phyloP scores from a whole-genome alignment of 2,329 filamentous ascomycete species.

The Exophiala spinifera region DNA sequence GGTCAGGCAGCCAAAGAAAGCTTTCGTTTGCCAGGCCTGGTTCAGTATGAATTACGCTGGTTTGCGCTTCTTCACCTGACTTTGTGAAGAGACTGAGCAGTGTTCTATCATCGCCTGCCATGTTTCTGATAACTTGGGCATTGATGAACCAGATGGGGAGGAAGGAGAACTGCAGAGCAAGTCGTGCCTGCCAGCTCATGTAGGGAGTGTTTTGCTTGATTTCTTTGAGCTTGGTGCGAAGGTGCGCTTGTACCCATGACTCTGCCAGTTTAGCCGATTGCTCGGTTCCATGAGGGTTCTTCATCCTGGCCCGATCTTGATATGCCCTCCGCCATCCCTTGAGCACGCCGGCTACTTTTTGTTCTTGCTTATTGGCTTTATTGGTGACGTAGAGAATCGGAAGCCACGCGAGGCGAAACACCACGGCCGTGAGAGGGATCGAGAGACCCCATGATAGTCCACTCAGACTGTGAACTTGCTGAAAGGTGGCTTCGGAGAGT shows the following conservation, averaged over 20 bases:
- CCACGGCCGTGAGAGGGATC: constrained; percentile 54
- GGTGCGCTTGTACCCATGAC: constrained; percentile 17
- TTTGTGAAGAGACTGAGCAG: constrained; percentile 15
- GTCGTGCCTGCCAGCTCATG: background rate
- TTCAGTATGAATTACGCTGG: constrained; percentile 39
- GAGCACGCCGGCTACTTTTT: constrained; percentile 42
- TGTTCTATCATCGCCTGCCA: constrained; percentile 19
- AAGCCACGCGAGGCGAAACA: constrained; percentile 49
- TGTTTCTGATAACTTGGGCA: constrained; percentile 19
- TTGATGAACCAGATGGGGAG: constrained; percentile 22
- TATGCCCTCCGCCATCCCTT: constrained; percentile 35
- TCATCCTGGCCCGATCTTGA: constrained; percentile 22
- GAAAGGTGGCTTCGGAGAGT: constrained; percentile 16
- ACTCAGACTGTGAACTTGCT: constrained; percentile 47
- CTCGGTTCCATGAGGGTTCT: constrained; percentile 10
- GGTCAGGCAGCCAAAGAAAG: constrained; percentile 59
- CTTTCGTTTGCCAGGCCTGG: constrained; percentile 55
- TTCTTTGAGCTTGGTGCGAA: constrained; percentile 11
- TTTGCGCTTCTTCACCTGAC: constrained; percentile 14
- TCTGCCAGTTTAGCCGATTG: constrained; percentile 9
- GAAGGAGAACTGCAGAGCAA: constrained; percentile 16
- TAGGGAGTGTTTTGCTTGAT: constrained; percentile 28
- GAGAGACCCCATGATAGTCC: constrained; percentile 54
- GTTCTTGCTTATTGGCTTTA: constrained; percentile 40
- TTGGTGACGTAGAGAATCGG: constrained; percentile 46